Conservation (phyloP, 1,284 basidiomycete genomes). For the Quambalaria eucalypti region DNA sequence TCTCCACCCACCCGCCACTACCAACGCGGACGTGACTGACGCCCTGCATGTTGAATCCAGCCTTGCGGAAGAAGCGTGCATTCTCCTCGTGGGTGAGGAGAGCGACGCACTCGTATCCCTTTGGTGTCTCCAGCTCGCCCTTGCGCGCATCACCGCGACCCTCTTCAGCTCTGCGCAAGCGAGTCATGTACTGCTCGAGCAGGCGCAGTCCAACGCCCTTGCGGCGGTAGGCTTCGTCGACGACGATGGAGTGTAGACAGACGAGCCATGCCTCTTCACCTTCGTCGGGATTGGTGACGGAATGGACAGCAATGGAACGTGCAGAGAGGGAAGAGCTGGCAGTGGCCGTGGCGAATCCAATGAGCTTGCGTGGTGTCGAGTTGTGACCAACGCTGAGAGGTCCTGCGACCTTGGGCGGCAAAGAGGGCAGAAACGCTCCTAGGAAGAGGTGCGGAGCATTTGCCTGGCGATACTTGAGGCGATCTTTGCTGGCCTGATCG, state of each 20-base stretch:
- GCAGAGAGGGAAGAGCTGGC: slow-evolving; percentile 35
- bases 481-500: slow-evolving; percentile 31
- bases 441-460: slow-evolving; percentile 39
- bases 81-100: slow-evolving; percentile 34
- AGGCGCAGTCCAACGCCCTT: slow-evolving; percentile 30
- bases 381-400: slow-evolving; percentile 23
- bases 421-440: slow-evolving; percentile 31
- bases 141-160: slow-evolving; percentile 4
- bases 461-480: slow-evolving; percentile 29
- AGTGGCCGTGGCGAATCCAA: slow-evolving; percentile 34
- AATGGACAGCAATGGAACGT: slow-evolving; percentile 29
- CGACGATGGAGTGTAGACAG: slow-evolving; percentile 40
- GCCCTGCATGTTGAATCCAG: slow-evolving; percentile 31
- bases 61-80: slow-evolving; percentile 31
- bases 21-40: slow-evolving; percentile 36
- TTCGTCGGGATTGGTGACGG: slow-evolving; percentile 7
- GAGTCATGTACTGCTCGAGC: slow-evolving; percentile 26
- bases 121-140: slow-evolving; percentile 10
- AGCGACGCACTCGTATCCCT: slow-evolving; percentile 38
- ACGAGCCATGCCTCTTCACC: slow-evolving; percentile 34
- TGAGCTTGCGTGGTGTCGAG: slow-evolving; percentile 23
- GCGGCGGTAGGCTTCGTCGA: slow-evolving; percentile 22
- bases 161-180: slow-evolving; percentile 11
- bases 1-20: slow-evolving; percentile 38
- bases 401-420: slow-evolving; percentile 36